Evolutionary conservation across 2,329 filamentous ascomycete species (phyloP).

Genomic region (Fusarium sambucinum): DNA sequence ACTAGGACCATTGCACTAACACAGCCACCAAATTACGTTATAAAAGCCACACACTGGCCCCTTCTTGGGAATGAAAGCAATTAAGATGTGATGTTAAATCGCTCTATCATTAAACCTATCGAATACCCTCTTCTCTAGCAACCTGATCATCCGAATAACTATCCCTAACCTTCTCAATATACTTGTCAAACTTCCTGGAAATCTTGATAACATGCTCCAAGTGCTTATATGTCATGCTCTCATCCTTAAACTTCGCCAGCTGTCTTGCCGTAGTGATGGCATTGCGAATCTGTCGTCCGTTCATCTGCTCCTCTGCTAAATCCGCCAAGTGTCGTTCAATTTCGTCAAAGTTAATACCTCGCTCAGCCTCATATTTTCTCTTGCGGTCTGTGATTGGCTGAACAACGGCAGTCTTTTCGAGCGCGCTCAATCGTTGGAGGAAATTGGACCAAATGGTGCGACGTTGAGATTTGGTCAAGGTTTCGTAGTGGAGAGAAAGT

Average conservation of each 20-base stretch:
- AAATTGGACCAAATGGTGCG: not conserved
- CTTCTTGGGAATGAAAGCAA: no score
- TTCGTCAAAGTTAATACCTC: conserved; percentile 30
- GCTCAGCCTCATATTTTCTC: not conserved
- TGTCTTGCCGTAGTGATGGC: conserved; percentile 48
- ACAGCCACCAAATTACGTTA: no score
- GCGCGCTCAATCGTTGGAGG: not conserved
- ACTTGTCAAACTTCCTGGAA: conserved; percentile 15
- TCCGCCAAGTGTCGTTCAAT: conserved; percentile 38
- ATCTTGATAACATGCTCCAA: conserved; percentile 18
- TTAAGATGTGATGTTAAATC: no score
- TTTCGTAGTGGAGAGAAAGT: conserved; percentile 51
- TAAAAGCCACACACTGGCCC: no score
- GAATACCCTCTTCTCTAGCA: not conserved
- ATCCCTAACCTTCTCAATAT: conserved; percentile 10
- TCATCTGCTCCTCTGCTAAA: conserved; percentile 53
- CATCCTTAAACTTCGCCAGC: conserved; percentile 28
- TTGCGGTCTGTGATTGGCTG: not conserved
- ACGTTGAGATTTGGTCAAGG: conserved; percentile 34
- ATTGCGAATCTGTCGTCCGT: conserved; percentile 59
- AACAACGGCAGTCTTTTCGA: fast-evolving
- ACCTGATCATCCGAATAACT: conserved; percentile 2
- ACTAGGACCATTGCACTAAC: no score
- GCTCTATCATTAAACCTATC: not conserved
- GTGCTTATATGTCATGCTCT: conserved; percentile 7